phyloP scores from a whole-genome alignment of 345 rosid genomes.

The Camelina hispida region DNA sequence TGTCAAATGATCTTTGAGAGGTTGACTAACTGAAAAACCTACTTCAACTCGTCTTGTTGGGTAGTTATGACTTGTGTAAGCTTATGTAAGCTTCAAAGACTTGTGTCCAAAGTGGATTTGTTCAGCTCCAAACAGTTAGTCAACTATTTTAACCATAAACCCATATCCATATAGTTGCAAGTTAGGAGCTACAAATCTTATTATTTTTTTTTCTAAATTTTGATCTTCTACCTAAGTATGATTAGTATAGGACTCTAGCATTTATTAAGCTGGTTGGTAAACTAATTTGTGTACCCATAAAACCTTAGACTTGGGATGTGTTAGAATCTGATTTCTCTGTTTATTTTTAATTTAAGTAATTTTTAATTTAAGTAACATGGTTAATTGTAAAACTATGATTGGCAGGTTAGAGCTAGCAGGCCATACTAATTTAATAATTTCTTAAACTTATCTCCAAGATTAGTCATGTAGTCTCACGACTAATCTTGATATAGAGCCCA shows the following conservation, averaged over 20 bases:
- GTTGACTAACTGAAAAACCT: slow-evolving; percentile 49
- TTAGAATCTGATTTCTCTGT: slow-evolving; percentile 9
- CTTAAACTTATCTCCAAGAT: slow-evolving; percentile 2
- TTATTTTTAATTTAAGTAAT: slow-evolving; percentile 12
- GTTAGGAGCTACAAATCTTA: not conserved
- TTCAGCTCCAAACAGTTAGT: slow-evolving; percentile 35
- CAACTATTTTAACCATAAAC: slow-evolving; percentile 39
- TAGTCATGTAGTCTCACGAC: slow-evolving; percentile 31
- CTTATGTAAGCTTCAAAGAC: slow-evolving; percentile 43
- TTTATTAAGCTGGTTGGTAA: slow-evolving; percentile 26
- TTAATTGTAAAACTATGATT: slow-evolving; percentile 29
- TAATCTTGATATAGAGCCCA: slow-evolving; percentile 7
- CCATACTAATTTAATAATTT: slow-evolving; percentile 6
- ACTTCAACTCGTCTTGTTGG: slow-evolving; percentile 37
- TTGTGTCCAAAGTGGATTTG: slow-evolving; percentile 46
- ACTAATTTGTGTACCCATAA: slow-evolving; percentile 36
- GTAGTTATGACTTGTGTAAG: slow-evolving; percentile 44
- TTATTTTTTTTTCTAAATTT: not conserved
- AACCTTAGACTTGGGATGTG: slow-evolving; percentile 16
- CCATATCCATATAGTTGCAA: not conserved
- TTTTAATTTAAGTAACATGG: slow-evolving; percentile 18
- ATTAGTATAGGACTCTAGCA: not conserved
- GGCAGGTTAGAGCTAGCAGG: slow-evolving; percentile 18
- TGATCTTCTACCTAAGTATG: not conserved
- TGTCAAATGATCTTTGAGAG: slow-evolving; percentile 40